Base-by-base conservation (phyloP, 352 stramenopile genomes). In the Pythium sukuiense region DNA sequence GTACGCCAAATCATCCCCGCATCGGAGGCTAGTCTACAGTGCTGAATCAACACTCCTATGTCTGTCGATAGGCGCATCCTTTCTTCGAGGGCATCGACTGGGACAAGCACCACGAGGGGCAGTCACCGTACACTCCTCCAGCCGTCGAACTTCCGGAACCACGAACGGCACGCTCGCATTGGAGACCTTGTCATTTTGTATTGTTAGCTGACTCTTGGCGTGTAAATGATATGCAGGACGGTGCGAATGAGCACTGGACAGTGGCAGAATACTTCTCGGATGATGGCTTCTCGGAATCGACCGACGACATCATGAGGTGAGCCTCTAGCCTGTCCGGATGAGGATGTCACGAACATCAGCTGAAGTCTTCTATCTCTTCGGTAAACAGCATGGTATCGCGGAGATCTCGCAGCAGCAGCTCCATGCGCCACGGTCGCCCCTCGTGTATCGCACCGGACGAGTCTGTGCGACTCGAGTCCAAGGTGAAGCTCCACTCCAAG, bases 61-160 rank as follows among this genome's bases (percentile, higher is more conserved):
- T 5, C 8, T 20, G 33, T 11, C 14, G 13, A 18, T 43, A 95
- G 84, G 81, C 72, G 27, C 88, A 96, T 33, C 73, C 76, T 5
- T 96, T 95, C 61, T 96, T 96, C 66, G 72, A 86, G 52, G 86
- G 82, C 16, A 70, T 95, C 45, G 69, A 95, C 39, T 96, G 88
- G 88, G 77, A 84, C 24, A 70, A 73, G 8, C 74, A 93, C 33
- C 58, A 73, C 39, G 62, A 85, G 45, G 76, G 85, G 54, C 72
- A 67, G 37, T 72, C 86, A 2, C 88, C 86, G 18, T 93, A 87
- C 58, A 76, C 49, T 27, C 87, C 87, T 50, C 79, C 82, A 18
- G 59, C 68, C 4, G 68, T 90, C 30, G 74, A 83, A 14, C 72
- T 93, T 27, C 68, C 81, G 0, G 85, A 93, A 30, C 82, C 85